These are phyloP conservation scores for Dillenia suffruticosa DNA, from an alignment of 164 flowering plant species.

Conservation along the genomic window DNA sequence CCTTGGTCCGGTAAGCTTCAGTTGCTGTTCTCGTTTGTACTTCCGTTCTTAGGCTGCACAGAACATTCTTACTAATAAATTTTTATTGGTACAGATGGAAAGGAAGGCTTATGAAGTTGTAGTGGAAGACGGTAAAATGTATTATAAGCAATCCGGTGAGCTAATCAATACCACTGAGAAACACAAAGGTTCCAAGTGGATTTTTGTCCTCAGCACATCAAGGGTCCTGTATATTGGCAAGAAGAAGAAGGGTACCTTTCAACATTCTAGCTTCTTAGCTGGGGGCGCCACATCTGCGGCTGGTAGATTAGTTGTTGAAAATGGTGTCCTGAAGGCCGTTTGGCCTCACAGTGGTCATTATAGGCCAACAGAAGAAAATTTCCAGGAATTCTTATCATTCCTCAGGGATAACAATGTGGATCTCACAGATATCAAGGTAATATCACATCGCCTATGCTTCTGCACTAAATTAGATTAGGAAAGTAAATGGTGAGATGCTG, in stretches of 20 bases:
- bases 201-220: conserved; percentile 69
- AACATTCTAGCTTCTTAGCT: conserved; percentile 77
- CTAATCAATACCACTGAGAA: conserved; percentile 41
- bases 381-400: conserved; percentile 54
- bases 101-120: conserved; percentile 54
- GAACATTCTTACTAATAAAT: not conserved
- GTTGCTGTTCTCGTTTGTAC: not conserved
- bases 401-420: conserved; percentile 57
- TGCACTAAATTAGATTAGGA: not conserved
- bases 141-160: conserved; percentile 47
- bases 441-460: not conserved
- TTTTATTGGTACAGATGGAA: conserved; percentile 40
- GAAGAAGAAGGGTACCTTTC: conserved; percentile 67
- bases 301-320: conserved; percentile 58
- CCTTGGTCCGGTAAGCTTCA: conserved; percentile 57
- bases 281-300: conserved; percentile 75
- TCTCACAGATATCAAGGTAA: conserved; percentile 57
- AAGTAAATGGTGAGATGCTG: conserved; percentile 1
- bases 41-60: not conserved
- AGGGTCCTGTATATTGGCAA: conserved; percentile 47
- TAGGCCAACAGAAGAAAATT: conserved; percentile 66
- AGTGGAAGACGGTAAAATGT: conserved; percentile 44
- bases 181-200: conserved; percentile 48
- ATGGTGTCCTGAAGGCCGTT: conserved; percentile 62
- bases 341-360: conserved; percentile 93